phyloP scores from a whole-genome alignment of 352 stramenopile genomes.

The Globisporangium apiculatum region DNA sequence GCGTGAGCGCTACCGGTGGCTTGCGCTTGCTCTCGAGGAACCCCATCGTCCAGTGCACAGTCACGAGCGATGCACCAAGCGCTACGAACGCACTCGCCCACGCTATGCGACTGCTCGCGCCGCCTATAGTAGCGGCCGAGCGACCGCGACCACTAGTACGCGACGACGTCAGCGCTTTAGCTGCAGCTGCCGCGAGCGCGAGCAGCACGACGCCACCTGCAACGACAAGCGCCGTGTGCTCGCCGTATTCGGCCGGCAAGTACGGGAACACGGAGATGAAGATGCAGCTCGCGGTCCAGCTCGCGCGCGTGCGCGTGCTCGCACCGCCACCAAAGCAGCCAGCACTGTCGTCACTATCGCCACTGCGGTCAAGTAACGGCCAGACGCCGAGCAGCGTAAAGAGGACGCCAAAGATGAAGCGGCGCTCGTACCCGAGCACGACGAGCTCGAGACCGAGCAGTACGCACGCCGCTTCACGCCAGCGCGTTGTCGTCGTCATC shows the following conservation, averaged over 20 bases:
- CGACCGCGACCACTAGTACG: neutral
- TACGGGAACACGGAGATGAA: conserved; percentile 68
- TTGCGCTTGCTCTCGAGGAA: conserved; percentile 46
- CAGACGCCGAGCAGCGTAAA: conserved; percentile 52
- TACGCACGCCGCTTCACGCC: conserved; percentile 29
- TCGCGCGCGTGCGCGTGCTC: neutral
- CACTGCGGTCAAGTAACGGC: conserved; percentile 19
- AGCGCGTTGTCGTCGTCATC: conserved; percentile 2
- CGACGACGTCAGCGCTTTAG: neutral
- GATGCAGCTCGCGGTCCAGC: conserved; percentile 48
- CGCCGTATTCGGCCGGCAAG: conserved; percentile 63
- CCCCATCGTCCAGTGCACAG: conserved; percentile 43
- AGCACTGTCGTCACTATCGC: no score
- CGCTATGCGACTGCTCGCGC: neutral
- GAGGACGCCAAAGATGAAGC: conserved; percentile 56
- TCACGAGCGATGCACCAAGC: conserved; percentile 29
- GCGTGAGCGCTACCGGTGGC: conserved; percentile 36
- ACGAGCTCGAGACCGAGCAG: conserved; percentile 55
- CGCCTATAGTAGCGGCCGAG: no score
- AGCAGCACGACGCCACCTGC: conserved; percentile 33
- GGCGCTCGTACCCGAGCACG: conserved; percentile 55
- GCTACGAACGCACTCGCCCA: conserved; percentile 12
- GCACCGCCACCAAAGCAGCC: no score
- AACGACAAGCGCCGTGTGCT: conserved; percentile 53
- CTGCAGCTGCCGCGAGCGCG: conserved; percentile 1